A percentile compares a stretch with the other conserved stretches of the same genome.
Conservation (phyloP, 306 rosid species). For the Astragalus glycyphyllos region DNA sequence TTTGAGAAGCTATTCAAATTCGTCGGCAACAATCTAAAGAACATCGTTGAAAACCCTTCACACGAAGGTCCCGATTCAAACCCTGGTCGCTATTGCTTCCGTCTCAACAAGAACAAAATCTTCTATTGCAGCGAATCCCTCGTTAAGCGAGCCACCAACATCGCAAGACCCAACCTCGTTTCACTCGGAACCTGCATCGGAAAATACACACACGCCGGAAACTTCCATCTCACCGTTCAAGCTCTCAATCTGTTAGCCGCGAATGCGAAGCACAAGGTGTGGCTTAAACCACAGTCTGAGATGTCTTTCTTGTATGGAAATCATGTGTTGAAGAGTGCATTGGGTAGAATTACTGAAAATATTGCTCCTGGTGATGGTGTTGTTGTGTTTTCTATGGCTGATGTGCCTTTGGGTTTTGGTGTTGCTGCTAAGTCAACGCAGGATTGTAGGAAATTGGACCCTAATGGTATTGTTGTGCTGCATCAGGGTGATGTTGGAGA, state of each 20-base stretch:
- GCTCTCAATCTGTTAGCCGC: constrained; percentile 65
- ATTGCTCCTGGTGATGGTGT: constrained; percentile 85
- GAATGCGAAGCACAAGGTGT: constrained; percentile 89
- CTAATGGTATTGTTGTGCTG: constrained; percentile 82
- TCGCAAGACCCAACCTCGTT: constrained; percentile 66
- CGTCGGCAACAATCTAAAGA: constrained; percentile 86
- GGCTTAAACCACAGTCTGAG: constrained; percentile 91
- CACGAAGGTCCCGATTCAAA: constrained; percentile 81
- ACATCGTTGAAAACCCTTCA: constrained; percentile 81
- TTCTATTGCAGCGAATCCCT: constrained; percentile 80
- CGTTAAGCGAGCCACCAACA: constrained; percentile 85
- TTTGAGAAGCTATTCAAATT: constrained; percentile 91
- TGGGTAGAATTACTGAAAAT: constrained; percentile 86
- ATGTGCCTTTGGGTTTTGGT: constrained; percentile 89
- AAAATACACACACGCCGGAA: constrained; percentile 86
- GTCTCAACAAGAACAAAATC: constrained; percentile 81
- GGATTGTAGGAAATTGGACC: constrained; percentile 96
- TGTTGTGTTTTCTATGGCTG: constrained; percentile 87
- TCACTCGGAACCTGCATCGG: constrained; percentile 90
- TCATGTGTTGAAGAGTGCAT: constrained; percentile 83
- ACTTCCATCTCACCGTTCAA: constrained; percentile 78
- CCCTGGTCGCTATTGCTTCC: constrained; percentile 90
- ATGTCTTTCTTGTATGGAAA: constrained; percentile 85
- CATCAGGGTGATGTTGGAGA: constrained; percentile 94
- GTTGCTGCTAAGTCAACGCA: constrained; percentile 85